Evolutionary conservation across 768 basidiomycete genomes (phyloP).

Genomic region (Nidula microcarpa): DNA sequence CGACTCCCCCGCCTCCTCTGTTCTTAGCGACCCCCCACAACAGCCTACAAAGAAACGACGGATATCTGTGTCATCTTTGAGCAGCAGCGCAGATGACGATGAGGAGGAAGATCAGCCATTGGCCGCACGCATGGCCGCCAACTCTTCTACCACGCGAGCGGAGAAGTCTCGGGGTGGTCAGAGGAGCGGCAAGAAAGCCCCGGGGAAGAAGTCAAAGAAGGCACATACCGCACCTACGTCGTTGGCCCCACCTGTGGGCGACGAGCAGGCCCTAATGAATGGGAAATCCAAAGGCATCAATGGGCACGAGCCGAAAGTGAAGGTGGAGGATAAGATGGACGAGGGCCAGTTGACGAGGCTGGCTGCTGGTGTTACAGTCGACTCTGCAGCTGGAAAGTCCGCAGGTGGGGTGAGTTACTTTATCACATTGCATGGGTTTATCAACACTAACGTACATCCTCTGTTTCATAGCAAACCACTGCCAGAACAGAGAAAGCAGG

Average conservation of each 20-base stretch:
- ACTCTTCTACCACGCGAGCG: slow-evolving; percentile 12
- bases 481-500: slow-evolving; percentile 74
- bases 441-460: not conserved
- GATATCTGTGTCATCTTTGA: slow-evolving; percentile 49
- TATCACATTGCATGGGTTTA: not conserved
- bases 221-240: slow-evolving; percentile 52
- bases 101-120: slow-evolving; percentile 57
- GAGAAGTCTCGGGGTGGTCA: slow-evolving; percentile 23
- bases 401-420: slow-evolving; percentile 42
- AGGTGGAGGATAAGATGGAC: slow-evolving; percentile 78
- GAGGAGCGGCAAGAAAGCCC: slow-evolving; percentile 51
- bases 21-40: slow-evolving; percentile 43
- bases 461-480: slow-evolving; percentile 36
- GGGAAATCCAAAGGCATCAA: slow-evolving; percentile 41
- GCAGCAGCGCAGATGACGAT: slow-evolving; percentile 43
- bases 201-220: slow-evolving; percentile 56
- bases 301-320: slow-evolving; percentile 50
- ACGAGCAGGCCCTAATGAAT: slow-evolving; percentile 33
- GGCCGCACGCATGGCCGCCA: slow-evolving; percentile 39
- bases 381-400: slow-evolving; percentile 41
- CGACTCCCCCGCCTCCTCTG: slow-evolving; percentile 45
- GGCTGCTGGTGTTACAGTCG: slow-evolving; percentile 78
- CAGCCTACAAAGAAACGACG: slow-evolving; percentile 50
- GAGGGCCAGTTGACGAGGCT: slow-evolving; percentile 73
- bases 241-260: slow-evolving; percentile 34